Evolutionary conservation across 2,329 filamentous ascomycete genomes (phyloP), one percentile per base, ranked within the genome.

Genomic region (Venturia asperata): DNA sequence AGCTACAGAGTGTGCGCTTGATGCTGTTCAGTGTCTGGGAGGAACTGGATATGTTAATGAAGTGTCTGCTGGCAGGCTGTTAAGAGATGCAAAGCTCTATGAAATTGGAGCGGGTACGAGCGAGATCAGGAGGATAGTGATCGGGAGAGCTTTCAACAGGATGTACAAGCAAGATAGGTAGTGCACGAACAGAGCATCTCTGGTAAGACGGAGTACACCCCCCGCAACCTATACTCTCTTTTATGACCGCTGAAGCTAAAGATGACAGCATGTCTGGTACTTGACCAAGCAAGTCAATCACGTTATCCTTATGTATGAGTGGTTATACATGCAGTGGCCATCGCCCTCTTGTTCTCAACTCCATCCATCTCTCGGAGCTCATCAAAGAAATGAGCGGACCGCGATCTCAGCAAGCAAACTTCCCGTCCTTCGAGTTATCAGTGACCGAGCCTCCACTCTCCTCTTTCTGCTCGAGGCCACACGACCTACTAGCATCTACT

Each of bases 21-120:
- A 97, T 77, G 90, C 89, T 58, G 90, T 97, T 66, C 94, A 99
- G 77, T 82, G 96, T 67, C 84, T 99, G 72, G 94, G 94, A 21
- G 94, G 93, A 0, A 97, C 93, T 85, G 93, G 93, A 3, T 97
- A 97, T 73, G 86, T 96, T 70, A 96, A 97, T 76, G 94, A 99
- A 78, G 91, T 97, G 79, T 88, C 91, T 0, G 92, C 91, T 0
- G 95, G 92, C 27, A 82, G 93, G 68, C 82, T 97, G 69, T 77
- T 97, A 70, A 79, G 94, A 72, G 86, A 89, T 77, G 86, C 86
- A 4, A 89, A 89, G 74, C 76, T 99, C 67, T 99, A 99, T 75
- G 94, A 97, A 78, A 97, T 99, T 74, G 94, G 94, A 1, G 94
- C 94, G 5, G 94, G 94, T 6, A 97, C 94, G 3, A 96, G 91